Evolutionary conservation across 208 protist genomes (phyloP), one percentile per base, ranked within the genome.

Genomic region (Entamoeba moshkovskii): DNA sequence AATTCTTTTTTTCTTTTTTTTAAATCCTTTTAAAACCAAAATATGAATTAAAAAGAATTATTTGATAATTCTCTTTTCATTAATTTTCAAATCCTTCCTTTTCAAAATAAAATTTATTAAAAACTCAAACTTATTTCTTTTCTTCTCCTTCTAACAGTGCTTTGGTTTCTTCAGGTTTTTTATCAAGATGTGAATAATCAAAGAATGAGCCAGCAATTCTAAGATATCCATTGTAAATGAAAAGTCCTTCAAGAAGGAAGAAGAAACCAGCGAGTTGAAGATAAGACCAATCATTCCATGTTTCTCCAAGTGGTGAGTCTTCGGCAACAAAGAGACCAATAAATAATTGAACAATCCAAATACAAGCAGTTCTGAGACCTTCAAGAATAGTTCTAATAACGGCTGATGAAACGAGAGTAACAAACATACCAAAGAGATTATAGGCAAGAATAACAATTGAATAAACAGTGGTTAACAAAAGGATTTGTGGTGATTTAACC

Each of bases 311-410:
- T 25, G 45, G 46, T 22, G 45, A 66, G 0, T 96, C n/a, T 6
- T 38, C 52, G 66, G 42, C 94, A 47, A 96, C 94, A 44, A 93
- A 16, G 49, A 93, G 95, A 85, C 96, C 94, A 44, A 96, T 96
- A 18, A 96, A 13, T 22, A 96, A 33, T 38, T 95, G 91, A 46
- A 92, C 93, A 18, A 96, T 49, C 96, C 96, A 96, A 45, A 96
- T 96, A 59, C 38, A 59, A 45, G 48, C 49, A 52, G 95, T 96
- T 91, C 96, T 45, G 15, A 96, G 13, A 4, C 95, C 95, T 73
- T 96, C 96, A 25, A 96, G 92, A 92, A 96, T 96, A 42, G 93
- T 96, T n/a, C 96, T 22, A 33, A 94, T 22, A 59, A 96, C 95
- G 33, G 95, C 92, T 47, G 94, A 94, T 29, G 95, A 73, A 22